Evolutionary conservation across 192 early-diverging fungal genomes (phyloP).

Genomic region (Coemansia sp.): DNA sequence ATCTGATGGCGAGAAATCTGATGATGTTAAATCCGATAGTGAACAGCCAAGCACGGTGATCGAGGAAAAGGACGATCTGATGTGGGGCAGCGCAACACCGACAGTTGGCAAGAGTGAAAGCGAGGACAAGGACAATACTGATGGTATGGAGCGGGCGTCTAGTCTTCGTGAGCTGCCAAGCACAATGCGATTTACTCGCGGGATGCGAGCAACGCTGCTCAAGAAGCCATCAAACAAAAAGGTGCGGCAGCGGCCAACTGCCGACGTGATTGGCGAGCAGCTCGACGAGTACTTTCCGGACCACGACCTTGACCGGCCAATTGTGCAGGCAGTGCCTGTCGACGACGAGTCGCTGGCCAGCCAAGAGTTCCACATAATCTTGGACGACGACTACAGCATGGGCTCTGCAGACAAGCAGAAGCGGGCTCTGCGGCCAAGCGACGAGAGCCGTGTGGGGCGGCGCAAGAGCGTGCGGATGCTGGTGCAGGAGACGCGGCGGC

Average conservation of each 20-base stretch:
- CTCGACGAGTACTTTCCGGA: slow-evolving; percentile 72
- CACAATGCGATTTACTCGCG: slow-evolving; percentile 46
- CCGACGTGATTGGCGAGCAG: slow-evolving; percentile 66
- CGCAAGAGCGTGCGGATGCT: slow-evolving; percentile 56
- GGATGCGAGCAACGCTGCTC: slow-evolving; percentile 47
- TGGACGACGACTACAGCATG: slow-evolving; percentile 22
- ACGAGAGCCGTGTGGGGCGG: slow-evolving; percentile 22
- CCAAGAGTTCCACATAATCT: slow-evolving; percentile 41
- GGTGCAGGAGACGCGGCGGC: slow-evolving; percentile 48
- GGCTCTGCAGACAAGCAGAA: background rate
- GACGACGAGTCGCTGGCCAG: slow-evolving; percentile 25
- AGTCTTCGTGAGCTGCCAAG: slow-evolving; percentile 23
- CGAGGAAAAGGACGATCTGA: slow-evolving; percentile 9
- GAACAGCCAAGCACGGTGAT: background rate
- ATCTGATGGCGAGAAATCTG: background rate
- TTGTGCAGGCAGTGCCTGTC: slow-evolving; percentile 55
- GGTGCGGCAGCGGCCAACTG: slow-evolving; percentile 57
- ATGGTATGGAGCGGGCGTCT: background rate
- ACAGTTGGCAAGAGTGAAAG: background rate
- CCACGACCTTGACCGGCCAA: slow-evolving; percentile 74
- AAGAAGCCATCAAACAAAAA: slow-evolving; percentile 27
- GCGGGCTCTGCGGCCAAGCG: slow-evolving; percentile 10
- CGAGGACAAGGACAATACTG: slow-evolving; percentile 2
- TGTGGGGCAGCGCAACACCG: slow-evolving; percentile 17
- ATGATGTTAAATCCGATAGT: background rate